Evolutionary conservation across 2,329 filamentous ascomycete species (phyloP).

Genomic region (Mycogone perniciosa): DNA sequence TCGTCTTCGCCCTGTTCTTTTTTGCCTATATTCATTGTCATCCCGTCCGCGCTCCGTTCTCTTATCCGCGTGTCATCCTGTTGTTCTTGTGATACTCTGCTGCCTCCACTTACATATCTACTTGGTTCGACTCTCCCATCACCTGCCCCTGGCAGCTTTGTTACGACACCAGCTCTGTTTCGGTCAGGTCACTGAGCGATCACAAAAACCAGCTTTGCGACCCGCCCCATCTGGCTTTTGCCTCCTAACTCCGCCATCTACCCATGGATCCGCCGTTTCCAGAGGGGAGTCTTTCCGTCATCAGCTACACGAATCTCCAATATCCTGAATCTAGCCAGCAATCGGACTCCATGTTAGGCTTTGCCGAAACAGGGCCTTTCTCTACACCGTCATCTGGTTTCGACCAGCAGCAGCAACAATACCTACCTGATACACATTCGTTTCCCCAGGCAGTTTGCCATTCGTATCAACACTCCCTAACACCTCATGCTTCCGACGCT

Average conservation of each 20-base stretch:
- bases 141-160: conserved; percentile 3
- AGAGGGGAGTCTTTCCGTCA: conserved; percentile 20
- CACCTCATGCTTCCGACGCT: conserved; percentile 14
- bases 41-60: background rate
- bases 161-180: conserved; percentile 8
- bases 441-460: conserved; percentile 14
- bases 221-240: background rate
- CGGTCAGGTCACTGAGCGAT: conserved; percentile 1
- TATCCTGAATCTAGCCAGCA: conserved; percentile 22
- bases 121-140: conserved; percentile 7
- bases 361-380: conserved; percentile 21
- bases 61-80: conserved; percentile 12
- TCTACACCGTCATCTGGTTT: conserved; percentile 19
- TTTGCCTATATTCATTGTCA: conserved; percentile 3
- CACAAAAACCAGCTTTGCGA: background rate
- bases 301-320: conserved; percentile 28
- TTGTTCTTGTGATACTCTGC: conserved; percentile 14
- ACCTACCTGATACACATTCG: conserved; percentile 19
- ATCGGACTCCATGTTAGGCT: conserved; percentile 22
- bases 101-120: conserved; percentile 14
- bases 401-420: conserved; percentile 15
- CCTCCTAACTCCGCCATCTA: background rate
- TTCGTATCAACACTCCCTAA: conserved; percentile 9
- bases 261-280: conserved; percentile 25
- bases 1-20: background rate